phyloP scores from a whole-genome alignment of 2,329 filamentous ascomycete species.

The Fusarium solani-melongenae region DNA sequence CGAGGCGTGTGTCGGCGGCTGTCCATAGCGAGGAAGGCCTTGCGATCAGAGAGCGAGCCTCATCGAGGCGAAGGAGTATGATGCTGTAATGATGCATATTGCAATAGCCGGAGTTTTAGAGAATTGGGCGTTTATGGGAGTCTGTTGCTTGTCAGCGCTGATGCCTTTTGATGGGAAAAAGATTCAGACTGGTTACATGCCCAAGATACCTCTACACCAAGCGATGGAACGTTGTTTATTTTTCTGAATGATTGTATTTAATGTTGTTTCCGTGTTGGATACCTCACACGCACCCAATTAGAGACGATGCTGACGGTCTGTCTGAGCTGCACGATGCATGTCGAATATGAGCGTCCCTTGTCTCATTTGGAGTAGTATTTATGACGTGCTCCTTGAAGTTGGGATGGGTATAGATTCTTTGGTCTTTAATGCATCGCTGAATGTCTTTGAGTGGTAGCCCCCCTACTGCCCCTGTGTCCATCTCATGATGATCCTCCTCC shows the following conservation, averaged over 20 bases:
- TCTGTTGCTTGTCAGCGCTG: conserved; percentile 35
- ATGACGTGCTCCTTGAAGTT: conserved; percentile 19
- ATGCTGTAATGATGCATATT: conserved; percentile 61
- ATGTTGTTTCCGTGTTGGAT: conserved; percentile 36
- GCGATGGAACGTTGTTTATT: conserved; percentile 43
- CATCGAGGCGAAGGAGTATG: conserved; percentile 66
- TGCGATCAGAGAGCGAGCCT: conserved; percentile 45
- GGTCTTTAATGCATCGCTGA: conserved; percentile 36
- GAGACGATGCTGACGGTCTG: conserved; percentile 25
- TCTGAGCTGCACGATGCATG: conserved; percentile 29
- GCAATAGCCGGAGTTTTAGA: conserved; percentile 35
- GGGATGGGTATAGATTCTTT: conserved; percentile 43
- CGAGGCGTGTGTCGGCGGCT: conserved; percentile 54
- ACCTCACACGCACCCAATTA: conserved; percentile 29
- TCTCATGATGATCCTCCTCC: conserved; percentile 60
- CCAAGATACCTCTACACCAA: conserved; percentile 50
- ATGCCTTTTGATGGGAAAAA: conserved; percentile 41
- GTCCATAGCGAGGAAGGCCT: conserved; percentile 50
- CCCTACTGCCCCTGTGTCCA: conserved; percentile 2
- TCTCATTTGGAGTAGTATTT: conserved; percentile 16
- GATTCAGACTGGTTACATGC: conserved; percentile 45
- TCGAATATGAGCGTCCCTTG: conserved; percentile 32
- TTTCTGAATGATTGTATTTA: conserved; percentile 48
- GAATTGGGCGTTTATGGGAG: conserved; percentile 43
- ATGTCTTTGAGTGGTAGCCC: conserved; percentile 21